phyloP scores from a whole-genome alignment of 2,329 filamentous ascomycete genomes.

The Sarocladium oryzae region DNA sequence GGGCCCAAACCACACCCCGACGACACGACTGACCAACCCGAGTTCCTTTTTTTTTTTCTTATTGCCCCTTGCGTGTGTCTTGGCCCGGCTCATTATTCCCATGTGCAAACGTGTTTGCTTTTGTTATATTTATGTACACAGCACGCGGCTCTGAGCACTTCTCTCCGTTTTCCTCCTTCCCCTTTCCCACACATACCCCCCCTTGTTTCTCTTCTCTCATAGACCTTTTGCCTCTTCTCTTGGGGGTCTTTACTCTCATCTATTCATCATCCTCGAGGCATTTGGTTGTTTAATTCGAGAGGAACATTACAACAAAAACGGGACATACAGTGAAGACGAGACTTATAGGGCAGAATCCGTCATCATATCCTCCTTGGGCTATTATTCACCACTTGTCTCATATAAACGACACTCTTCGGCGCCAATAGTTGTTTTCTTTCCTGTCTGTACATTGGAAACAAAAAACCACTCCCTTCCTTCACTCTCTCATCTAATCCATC shows the following conservation, averaged over 20 bases:
- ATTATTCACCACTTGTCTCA: no score
- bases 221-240: neutral
- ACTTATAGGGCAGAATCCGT: no score
- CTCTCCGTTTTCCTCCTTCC: neutral
- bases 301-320: no score
- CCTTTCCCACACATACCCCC: no score
- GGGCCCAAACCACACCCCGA: constrained; percentile 2
- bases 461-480: neutral
- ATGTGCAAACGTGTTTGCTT: neutral
- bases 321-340: no score
- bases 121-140: neutral
- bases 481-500: no score
- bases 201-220: no score
- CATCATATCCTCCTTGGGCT: no score
- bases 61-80: neutral
- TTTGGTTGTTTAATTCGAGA: neutral
- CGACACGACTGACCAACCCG: neutral
- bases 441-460: no score
- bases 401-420: no score
- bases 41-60: neutral
- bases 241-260: neutral
- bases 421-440: no score
- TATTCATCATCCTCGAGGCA: neutral
- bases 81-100: neutral
- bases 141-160: neutral